Conservation (phyloP, 75 land plant genomes). For the Isoetes taiwanensis region DNA sequence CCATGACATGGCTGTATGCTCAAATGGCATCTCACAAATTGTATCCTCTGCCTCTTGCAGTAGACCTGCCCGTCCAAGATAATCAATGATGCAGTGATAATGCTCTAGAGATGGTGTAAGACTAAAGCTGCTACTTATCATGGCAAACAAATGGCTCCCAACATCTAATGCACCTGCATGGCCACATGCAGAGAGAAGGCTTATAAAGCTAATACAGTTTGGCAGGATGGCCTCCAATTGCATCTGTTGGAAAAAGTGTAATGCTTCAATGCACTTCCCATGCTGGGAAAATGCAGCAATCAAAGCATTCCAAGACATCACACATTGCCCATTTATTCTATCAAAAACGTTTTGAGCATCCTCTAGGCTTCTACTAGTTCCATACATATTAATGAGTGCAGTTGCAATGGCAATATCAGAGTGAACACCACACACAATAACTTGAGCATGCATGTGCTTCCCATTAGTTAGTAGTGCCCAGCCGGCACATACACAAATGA, state of each 20-base stretch:
- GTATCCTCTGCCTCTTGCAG: too few relatives aligned
- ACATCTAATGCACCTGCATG: too few relatives aligned
- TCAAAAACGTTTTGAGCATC: constrained; percentile 41
- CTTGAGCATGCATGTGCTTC: neutral
- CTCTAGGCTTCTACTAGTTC: constrained; percentile 38
- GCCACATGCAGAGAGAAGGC: neutral
- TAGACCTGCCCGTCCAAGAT: too few relatives aligned
- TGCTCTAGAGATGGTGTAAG: too few relatives aligned
- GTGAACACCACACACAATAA: neutral
- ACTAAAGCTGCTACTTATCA: too few relatives aligned
- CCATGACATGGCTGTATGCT: too few relatives aligned
- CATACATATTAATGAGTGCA: constrained; percentile 50
- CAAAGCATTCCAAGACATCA: constrained; percentile 58
- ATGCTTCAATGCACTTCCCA: constrained; percentile 45
- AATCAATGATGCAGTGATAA: too few relatives aligned
- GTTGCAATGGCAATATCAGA: constrained; percentile 32
- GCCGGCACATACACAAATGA: constrained; percentile 6
- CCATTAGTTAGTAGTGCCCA: neutral
- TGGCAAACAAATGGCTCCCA: too few relatives aligned
- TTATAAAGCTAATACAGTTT: neutral
- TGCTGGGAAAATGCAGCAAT: constrained; percentile 56
- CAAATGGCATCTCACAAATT: too few relatives aligned
- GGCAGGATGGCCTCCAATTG: constrained; percentile 14
- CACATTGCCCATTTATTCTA: constrained; percentile 28
- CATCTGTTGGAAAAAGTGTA: constrained; percentile 40